Percentiles rank a stretch among this genome's conserved stretches.
Conservation (phyloP, 345 rosid genomes). For the Citrus sinensis region DNA sequence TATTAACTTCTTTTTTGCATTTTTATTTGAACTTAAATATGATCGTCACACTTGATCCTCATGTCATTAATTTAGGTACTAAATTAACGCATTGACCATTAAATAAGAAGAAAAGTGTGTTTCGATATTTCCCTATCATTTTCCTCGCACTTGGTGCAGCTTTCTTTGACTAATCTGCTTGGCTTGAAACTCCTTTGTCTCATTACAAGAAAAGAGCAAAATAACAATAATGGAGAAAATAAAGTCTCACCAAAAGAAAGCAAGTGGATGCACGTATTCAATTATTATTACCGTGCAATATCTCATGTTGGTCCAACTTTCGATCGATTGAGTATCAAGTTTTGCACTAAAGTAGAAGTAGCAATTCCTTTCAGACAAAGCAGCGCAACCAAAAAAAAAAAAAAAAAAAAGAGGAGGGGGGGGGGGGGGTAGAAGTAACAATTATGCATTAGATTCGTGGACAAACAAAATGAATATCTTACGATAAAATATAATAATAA, state of each 20-base stretch:
- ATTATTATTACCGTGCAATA: neutral
- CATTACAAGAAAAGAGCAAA: neutral
- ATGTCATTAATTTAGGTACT: neutral
- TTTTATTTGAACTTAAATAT: too few relatives aligned
- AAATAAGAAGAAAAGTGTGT: neutral
- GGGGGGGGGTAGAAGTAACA: too few relatives aligned
- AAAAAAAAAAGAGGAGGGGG: too few relatives aligned
- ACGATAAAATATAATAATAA: too few relatives aligned
- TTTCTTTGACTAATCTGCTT: slow-evolving; percentile 6
- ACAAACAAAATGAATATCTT: neutral
- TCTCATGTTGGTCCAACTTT: neutral
- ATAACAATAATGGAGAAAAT: neutral
- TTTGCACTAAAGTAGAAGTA: neutral
- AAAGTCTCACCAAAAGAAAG: neutral
- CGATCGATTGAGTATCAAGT: neutral
- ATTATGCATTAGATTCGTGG: neutral
- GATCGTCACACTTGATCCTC: neutral
- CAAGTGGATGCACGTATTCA: neutral
- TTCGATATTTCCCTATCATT: neutral
- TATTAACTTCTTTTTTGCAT: too few relatives aligned
- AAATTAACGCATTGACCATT: neutral
- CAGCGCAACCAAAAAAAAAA: too few relatives aligned
- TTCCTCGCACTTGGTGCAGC: neutral
- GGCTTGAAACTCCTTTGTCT: neutral
- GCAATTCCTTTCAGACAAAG: neutral